Percentiles rank a stretch among this genome's conserved stretches.
Conservation (phyloP, 1,139 yeast genomes). For the Pichia norvegensis region DNA sequence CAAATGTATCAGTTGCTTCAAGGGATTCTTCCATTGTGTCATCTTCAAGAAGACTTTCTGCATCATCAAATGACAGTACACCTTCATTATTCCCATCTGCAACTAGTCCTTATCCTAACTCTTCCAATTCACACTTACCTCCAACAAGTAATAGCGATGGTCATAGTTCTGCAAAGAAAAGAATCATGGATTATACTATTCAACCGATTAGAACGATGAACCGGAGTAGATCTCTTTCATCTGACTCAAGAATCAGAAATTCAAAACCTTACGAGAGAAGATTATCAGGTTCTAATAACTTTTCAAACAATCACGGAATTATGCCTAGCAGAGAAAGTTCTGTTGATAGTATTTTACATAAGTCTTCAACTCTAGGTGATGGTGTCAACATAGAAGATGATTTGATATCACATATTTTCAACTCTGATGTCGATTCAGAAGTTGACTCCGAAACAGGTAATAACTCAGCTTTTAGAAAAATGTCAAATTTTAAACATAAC, state of each 20-base stretch:
- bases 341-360: conserved; percentile 1
- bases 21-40: conserved; percentile 22
- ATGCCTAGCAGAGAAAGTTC: conserved; percentile 6
- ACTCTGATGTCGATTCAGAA: conserved; percentile 11
- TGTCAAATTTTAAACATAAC: conserved; percentile 4
- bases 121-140: neutral
- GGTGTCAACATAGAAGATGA: conserved; percentile 2
- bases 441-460: conserved; percentile 3
- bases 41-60: conserved; percentile 22
- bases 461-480: neutral
- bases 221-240: conserved; percentile 15
- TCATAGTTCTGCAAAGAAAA: conserved; percentile 11
- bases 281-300: conserved; percentile 4
- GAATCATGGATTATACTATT: conserved; percentile 9
- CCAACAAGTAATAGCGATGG: neutral
- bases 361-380: neutral
- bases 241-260: conserved; percentile 14
- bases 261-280: conserved; percentile 7
- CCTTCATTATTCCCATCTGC: conserved; percentile 22
- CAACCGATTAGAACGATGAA: conserved; percentile 10
- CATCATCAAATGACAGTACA: conserved; percentile 21
- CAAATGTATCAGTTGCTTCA: conserved; percentile 18
- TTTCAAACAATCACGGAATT: neutral
- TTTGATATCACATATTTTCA: conserved; percentile 8
- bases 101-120: conserved; percentile 10